Percentiles rank a stretch among this genome's conserved stretches.
phyloP scores from a whole-genome alignment of 1,284 basidiomycete species.

The Rhizopogon hawkerae region DNA sequence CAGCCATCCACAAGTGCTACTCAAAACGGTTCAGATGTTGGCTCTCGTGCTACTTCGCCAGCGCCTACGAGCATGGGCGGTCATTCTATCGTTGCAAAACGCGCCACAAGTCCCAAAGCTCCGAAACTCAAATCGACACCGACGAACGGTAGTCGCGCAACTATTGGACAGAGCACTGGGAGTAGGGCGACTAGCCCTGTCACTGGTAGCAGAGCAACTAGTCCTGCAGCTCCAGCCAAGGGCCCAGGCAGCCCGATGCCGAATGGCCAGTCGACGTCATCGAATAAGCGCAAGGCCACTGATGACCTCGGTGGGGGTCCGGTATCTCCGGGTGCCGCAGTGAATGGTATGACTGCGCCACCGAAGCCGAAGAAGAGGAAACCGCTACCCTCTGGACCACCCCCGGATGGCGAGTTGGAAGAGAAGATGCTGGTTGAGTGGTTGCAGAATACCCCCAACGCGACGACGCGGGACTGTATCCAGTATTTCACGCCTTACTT shows the following conservation, averaged over 20 bases:
- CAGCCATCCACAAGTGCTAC: conserved; percentile 24
- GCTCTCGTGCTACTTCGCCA: conserved; percentile 53
- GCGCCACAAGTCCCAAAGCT: conserved; percentile 69
- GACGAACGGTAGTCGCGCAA: conserved; percentile 38
- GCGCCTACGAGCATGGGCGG: conserved; percentile 47
- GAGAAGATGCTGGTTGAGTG: conserved; percentile 62
- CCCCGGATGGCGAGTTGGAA: conserved; percentile 49
- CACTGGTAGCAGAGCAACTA: conserved; percentile 39
- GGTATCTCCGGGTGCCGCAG: conserved; percentile 23
- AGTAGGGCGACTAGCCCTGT: conserved; percentile 38
- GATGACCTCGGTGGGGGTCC: conserved; percentile 34
- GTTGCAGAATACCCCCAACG: conserved; percentile 54
- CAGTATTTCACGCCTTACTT: conserved; percentile 68
- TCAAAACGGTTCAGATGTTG: conserved; percentile 25
- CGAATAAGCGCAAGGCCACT: conserved; percentile 60
- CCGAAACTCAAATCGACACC: conserved; percentile 45
- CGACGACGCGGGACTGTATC: conserved; percentile 68
- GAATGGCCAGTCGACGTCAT: conserved; percentile 19
- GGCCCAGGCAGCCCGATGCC: conserved; percentile 27
- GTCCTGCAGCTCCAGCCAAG: conserved; percentile 28
- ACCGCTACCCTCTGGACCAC: conserved; percentile 30
- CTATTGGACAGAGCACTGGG: conserved; percentile 27
- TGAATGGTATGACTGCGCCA: conserved; percentile 23
- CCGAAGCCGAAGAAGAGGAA: conserved; percentile 65
- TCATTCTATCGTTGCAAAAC: conserved; percentile 71